Evolutionary conservation across 441 rosid species (phyloP), one percentile per base, ranked within the genome.

Genomic region (Macaranga tanarius): DNA sequence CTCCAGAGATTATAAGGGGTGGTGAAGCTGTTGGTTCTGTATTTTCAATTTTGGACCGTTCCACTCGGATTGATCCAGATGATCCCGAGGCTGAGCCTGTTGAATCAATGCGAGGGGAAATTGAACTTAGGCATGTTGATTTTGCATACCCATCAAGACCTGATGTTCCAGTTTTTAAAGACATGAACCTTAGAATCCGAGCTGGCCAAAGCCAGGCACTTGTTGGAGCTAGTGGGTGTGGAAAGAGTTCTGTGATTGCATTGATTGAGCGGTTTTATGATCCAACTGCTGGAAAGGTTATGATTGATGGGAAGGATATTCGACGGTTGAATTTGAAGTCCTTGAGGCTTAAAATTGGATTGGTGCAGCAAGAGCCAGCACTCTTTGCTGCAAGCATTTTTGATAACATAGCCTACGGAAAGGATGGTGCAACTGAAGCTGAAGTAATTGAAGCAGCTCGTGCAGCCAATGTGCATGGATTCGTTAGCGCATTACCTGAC

Each of bases 321-420:
- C 83, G 99, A 56, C 54, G 98, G 71, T 65, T 92, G 62, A 92
- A 95, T 88, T 81, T 95, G 77, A 89, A 91, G 82, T 91, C 98
- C 50, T 79, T 95, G 7, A 89, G 98, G 79, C 90, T 84, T 56
- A 95, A 90, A 77, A 90, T 95, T 52, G 99, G 98, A 75, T 82
- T 95, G 75, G 99, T 95, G 58, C 99, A 95, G 80, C 99, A 95
- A 83, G 99, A 95, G 81, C 99, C 98, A 26, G 95, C 91, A n/a
- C 90, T 95, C 2, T 95, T 95, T 61, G 97, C 98, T 0, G 79
- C 98, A 15, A 95, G 92, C 83, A 92, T 95, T 81, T 87, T 92
- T 4, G 99, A 95, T 28, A 95, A 95, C 86, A 95, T 95, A 54
- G 93, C 95, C 2, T 92, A 95, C 48, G 98, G 98, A 51, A 95